Conservation (phyloP, 306 rosid genomes). For the Heteromeles arbutifolia region DNA sequence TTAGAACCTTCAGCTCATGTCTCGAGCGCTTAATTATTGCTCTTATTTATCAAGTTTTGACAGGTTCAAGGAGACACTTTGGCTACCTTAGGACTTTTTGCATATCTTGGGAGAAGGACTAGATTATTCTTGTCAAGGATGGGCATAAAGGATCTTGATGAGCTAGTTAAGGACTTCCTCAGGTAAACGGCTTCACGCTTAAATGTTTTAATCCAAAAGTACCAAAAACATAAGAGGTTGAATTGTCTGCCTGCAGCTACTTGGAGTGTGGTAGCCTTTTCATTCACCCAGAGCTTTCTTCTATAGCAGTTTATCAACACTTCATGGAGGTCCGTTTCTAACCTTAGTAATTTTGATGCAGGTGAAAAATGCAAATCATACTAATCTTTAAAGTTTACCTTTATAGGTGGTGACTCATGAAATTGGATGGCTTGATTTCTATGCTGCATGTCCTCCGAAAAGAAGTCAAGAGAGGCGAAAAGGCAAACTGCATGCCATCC, state of each 20-base stretch:
- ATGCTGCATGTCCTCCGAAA: constrained; percentile 32
- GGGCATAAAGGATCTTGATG: constrained; percentile 65
- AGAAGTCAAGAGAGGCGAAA: constrained; percentile 35
- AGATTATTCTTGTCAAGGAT: constrained; percentile 53
- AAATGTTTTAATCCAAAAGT: constrained; percentile 5
- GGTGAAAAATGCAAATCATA: not conserved
- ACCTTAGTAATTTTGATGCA: not conserved
- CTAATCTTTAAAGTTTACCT: not conserved
- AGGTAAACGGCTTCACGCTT: constrained; percentile 32
- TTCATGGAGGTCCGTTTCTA: constrained; percentile 63
- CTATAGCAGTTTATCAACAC: constrained; percentile 40
- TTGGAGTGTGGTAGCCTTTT: constrained; percentile 69
- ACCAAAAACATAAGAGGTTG: not conserved
- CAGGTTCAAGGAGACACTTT: constrained; percentile 50
- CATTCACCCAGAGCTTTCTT: constrained; percentile 50
- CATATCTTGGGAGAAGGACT: constrained; percentile 65
- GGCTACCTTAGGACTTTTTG: constrained; percentile 57
- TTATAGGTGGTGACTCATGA: constrained; percentile 58
- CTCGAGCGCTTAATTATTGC: constrained; percentile 8
- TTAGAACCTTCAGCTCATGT: not conserved
- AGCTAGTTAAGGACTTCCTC: constrained; percentile 54
- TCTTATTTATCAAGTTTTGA: constrained; percentile 16
- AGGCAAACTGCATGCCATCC: constrained; percentile 36
- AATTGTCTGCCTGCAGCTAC: constrained; percentile 47
- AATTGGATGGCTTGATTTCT: constrained; percentile 71